Evolutionary conservation across 2,329 filamentous ascomycete species (phyloP).

Genomic region (Alternaria tenuissima): DNA sequence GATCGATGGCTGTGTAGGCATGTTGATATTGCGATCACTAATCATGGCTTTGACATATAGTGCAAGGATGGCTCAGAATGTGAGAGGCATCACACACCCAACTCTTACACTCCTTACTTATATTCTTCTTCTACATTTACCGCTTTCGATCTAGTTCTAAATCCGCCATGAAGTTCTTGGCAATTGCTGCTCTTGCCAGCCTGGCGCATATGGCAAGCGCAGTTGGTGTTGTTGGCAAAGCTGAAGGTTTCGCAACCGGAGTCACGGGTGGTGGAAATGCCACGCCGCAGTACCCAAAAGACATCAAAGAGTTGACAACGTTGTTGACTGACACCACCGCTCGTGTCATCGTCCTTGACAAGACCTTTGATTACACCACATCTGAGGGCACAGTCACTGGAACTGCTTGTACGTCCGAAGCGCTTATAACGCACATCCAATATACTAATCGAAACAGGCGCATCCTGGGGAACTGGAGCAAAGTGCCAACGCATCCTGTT

Average conservation of each 20-base stretch:
- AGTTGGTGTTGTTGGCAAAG: neutral
- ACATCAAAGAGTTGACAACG: neutral
- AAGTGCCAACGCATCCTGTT: neutral
- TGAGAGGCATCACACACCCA: too few relatives aligned
- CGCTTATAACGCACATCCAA: fast-evolving
- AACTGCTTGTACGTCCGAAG: neutral
- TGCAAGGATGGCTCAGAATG: too few relatives aligned
- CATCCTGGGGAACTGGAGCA: neutral
- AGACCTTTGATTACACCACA: neutral
- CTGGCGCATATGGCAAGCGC: neutral
- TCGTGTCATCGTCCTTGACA: neutral
- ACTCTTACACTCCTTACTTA: too few relatives aligned
- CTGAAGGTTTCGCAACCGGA: neutral
- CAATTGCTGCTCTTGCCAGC: neutral
- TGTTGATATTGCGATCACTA: too few relatives aligned
- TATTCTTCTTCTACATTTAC: too few relatives aligned
- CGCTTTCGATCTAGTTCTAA: too few relatives aligned
- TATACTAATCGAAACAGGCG: neutral
- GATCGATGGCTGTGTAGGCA: too few relatives aligned
- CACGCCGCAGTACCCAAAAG: neutral
- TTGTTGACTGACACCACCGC: neutral
- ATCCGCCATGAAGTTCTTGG: neutral
- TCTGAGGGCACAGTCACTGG: neutral
- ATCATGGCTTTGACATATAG: too few relatives aligned
- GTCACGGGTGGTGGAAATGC: neutral